Conservation (phyloP, 805 yeast genomes). For the Danielozyma ontarioensis region DNA sequence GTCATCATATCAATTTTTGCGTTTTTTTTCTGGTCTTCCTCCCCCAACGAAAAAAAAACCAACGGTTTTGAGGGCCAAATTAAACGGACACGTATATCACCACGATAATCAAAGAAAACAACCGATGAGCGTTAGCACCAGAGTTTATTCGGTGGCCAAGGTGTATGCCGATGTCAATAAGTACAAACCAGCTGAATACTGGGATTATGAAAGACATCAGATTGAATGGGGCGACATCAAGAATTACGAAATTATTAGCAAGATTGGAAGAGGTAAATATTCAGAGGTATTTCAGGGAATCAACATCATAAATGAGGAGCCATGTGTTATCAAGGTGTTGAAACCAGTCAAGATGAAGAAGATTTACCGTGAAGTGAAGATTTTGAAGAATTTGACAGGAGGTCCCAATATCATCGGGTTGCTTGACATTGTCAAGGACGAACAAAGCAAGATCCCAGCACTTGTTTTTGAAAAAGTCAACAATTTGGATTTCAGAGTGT, state of each 20-base stretch:
- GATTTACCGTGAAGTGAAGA: slow-evolving; percentile 84
- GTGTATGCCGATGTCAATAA: slow-evolving; percentile 76
- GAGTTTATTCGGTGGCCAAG: slow-evolving; percentile 32
- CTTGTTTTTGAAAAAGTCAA: slow-evolving; percentile 79
- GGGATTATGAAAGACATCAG: slow-evolving; percentile 74
- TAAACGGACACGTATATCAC: no score
- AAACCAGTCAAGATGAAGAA: slow-evolving; percentile 93
- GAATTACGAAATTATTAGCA: slow-evolving; percentile 70
- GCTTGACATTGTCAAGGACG: slow-evolving; percentile 77
- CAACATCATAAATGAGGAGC: slow-evolving; percentile 54
- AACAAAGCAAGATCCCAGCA: slow-evolving; percentile 78
- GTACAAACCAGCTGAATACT: slow-evolving; percentile 63
- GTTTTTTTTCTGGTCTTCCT: no score
- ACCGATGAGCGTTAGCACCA: slow-evolving; percentile 21
- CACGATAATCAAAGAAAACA: no score
- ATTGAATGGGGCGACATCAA: slow-evolving; percentile 39
- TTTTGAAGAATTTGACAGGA: slow-evolving; percentile 76
- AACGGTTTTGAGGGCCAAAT: no score
- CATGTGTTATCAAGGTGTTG: slow-evolving; percentile 80
- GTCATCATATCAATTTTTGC: no score
- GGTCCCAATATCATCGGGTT: slow-evolving; percentile 79
- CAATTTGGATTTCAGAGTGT: slow-evolving; percentile 74
- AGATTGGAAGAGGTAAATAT: slow-evolving; percentile 90
- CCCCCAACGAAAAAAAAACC: no score
- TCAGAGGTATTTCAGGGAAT: slow-evolving; percentile 92